Base-by-base conservation (phyloP, 2,329 filamentous ascomycete species). In the Chaetomium olivaceum region DNA sequence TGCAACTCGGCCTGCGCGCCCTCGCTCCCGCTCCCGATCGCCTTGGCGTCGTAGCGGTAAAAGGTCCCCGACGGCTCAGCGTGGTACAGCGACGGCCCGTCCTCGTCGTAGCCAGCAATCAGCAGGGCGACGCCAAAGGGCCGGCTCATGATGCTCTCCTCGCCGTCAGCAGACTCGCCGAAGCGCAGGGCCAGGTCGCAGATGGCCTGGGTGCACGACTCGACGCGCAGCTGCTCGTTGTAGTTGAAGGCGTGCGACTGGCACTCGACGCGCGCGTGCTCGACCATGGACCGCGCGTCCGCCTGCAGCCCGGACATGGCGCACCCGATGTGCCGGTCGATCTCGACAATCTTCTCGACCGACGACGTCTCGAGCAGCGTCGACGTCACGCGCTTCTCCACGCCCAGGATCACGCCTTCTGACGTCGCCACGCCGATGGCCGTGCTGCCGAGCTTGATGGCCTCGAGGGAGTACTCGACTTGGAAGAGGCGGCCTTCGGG, bases 401-500 rank as follows among this genome's bases (percentile, higher is more conserved):
- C 95, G 73, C 95, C 95, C 60, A 99, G 90, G 76, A 99, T 91
- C 68, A 98, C 93, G 76, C 95, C 95, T 78, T 96, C 91, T 65
- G 92, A 91, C 58, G 95, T 99, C 74, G 95, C 93, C 72, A 99
- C 93, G 74, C 95, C 95, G 82, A 99, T 99, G 77, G 95, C 95
- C 73, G 95, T 99, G 75, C 92, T 96, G 73, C 95, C 95, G 73
- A 98, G 91, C 85, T 99, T 99, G 88, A 99, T 99, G 81, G 95
- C 95, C 85, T 99, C 95, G 80, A 99, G 91, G 67, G 95, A 98
- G 88, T 99, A 99, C 90, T 99, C 95, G 84, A 99, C 95, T 85
- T 99, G 95, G 87, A 99, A 99, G 80, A 99, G 91, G 81, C 95
- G 95, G 76, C 95, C 95, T 87, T 99, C 95, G 68, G 95, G 95